Evolutionary conservation across 176 grass and related monocot genomes (phyloP), one percentile per base, ranked within the genome.

Genomic region (Oryza glaberrima): DNA sequence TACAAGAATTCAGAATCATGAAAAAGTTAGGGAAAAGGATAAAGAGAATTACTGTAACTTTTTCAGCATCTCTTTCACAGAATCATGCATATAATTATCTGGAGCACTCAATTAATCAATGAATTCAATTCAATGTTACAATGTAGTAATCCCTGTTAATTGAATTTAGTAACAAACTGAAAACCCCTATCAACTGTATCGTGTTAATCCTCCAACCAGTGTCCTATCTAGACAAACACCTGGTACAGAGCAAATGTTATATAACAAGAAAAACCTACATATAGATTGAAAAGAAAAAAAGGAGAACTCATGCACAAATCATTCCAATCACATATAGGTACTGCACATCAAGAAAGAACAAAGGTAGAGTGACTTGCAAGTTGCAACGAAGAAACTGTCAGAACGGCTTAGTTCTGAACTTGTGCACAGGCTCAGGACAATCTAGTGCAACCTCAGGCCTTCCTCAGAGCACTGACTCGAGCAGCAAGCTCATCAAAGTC

Each of bases 401-500:
- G 26, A 20, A 83, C 66, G 47, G 14, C 58, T 61, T 9, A 69
- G 61, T 69, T 87, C 80, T 71, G 43, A 70, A 83, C 71, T 34
- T 70, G n/a, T 68, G 41, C 16, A 83, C 58, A 61, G 32, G 40
- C 69, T 32, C 58, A 20, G 45, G 10, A 6, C 65, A 60, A 75
- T 69, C 20, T 51, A 69, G 34, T 79, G n/a, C n/a, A n/a, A 63
- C 63, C 40, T 90, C 54, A 90, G 60, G 66, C 79, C 52, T 90
- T 86, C 61, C 79, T 88, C 48, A 92, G 72, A 22, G 85, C 88
- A 75, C 82, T 83, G 49, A 95, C 70, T 45, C 80, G 80, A 49
- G 90, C 93, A 75, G 85, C 88, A 80, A 92, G 75, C 68, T 92
- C 88, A 70, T 95, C 93, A 30, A 81, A 95, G 64, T 88, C 83